phyloP scores from a whole-genome alignment of 2,329 filamentous ascomycete species.

The Ascochyta clinopodiicola region DNA sequence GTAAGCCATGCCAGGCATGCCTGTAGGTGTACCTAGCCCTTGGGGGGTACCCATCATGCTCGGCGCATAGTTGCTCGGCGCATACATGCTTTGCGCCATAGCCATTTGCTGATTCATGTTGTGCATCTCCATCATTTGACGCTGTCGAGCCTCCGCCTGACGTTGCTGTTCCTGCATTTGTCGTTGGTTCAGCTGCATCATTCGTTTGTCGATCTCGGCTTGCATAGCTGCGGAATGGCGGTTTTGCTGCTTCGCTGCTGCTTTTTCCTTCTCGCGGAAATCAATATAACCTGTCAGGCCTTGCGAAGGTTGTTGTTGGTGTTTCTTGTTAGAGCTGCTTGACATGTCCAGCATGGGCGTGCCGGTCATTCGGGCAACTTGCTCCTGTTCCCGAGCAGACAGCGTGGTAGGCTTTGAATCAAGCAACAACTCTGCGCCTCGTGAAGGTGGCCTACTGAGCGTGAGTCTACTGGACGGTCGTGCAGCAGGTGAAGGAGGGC shows the following conservation, averaged over 20 bases:
- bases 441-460: slow-evolving; percentile 59
- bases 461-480: slow-evolving; percentile 41
- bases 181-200: slow-evolving; percentile 40
- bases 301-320: slow-evolving; percentile 52
- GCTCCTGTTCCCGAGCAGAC: slow-evolving; percentile 87
- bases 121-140: slow-evolving; percentile 36
- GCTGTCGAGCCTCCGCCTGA: slow-evolving; percentile 32
- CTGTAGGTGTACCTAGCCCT: slow-evolving; percentile 28
- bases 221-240: slow-evolving; percentile 43
- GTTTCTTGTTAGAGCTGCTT: slow-evolving; percentile 52
- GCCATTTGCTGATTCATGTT: slow-evolving; percentile 36
- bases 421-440: slow-evolving; percentile 62
- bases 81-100: slow-evolving; percentile 30
- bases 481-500: slow-evolving; percentile 24
- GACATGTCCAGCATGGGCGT: slow-evolving; percentile 75
- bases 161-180: slow-evolving; percentile 41
- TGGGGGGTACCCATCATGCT: slow-evolving; percentile 28
- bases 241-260: slow-evolving; percentile 41
- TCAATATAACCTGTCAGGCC: slow-evolving; percentile 81
- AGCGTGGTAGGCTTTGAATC: slow-evolving; percentile 66
- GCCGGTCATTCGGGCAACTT: slow-evolving; percentile 82
- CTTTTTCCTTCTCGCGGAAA: slow-evolving; percentile 76
- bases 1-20: slow-evolving; percentile 34
- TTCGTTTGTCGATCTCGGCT: slow-evolving; percentile 45
- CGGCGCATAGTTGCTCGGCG: slow-evolving; percentile 33